Conservation (phyloP, 2,329 filamentous ascomycete genomes). For the Xylaria sp. region DNA sequence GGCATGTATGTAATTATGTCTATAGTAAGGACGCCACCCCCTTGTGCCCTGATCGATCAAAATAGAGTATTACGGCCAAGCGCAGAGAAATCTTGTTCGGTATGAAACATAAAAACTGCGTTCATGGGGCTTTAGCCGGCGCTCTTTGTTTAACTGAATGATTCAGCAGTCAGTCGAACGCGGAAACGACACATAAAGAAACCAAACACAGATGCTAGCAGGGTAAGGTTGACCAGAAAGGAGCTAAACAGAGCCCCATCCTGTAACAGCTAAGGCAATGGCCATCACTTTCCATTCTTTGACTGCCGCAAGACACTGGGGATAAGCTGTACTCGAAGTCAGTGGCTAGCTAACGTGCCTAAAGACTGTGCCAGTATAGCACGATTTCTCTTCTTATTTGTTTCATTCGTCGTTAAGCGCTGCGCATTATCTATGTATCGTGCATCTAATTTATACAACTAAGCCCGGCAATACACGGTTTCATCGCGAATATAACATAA, state of each 20-base stretch:
- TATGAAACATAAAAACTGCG: not conserved
- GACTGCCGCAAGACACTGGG: not conserved
- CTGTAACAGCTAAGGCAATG: not conserved
- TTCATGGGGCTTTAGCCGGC: not conserved
- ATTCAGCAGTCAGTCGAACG: not conserved
- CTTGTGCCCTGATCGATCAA: not conserved
- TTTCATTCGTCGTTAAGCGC: slow-evolving; percentile 11
- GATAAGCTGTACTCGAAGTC: not conserved
- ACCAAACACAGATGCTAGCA: not conserved
- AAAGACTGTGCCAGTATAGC: not conserved
- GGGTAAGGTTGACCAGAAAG: not conserved
- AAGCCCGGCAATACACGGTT: not conserved
- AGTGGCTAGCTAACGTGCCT: not conserved
- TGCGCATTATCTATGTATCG: not conserved
- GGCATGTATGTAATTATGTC: too few species aligned
- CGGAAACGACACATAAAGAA: not conserved
- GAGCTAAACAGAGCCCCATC: not conserved
- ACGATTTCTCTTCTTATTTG: slow-evolving; percentile 1
- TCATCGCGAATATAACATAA: not conserved
- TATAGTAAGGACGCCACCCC: not conserved
- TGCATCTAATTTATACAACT: not conserved
- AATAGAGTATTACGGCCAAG: not conserved
- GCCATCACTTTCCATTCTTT: not conserved
- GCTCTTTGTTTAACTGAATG: not conserved
- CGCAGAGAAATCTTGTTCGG: not conserved